Percentiles rank a stretch among this genome's conserved stretches.
Evolutionary conservation across 306 rosid genomes (phyloP).

Genomic region (Medicago arabica): DNA sequence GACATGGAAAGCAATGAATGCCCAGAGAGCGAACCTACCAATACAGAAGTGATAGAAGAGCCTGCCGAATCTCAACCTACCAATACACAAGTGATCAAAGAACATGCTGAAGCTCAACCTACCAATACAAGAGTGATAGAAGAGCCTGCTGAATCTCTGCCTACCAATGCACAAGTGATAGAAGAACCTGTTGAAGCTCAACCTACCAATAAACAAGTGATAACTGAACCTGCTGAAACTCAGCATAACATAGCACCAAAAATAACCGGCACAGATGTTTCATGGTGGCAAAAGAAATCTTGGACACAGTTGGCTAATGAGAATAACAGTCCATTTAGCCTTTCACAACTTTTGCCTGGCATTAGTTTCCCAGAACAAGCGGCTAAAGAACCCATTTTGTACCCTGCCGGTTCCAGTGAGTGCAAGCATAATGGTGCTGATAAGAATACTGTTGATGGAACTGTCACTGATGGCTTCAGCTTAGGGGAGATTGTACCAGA

Average conservation of each 20-base stretch:
- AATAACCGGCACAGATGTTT: conserved; percentile 65
- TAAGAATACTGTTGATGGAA: conserved; percentile 34
- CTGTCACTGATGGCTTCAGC: conserved; percentile 36
- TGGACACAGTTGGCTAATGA: conserved; percentile 79
- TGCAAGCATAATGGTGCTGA: conserved; percentile 35
- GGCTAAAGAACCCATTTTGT: conserved; percentile 27
- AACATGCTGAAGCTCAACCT: conserved; percentile 37
- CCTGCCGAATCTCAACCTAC: conserved; percentile 47
- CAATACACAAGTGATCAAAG: conserved; percentile 17
- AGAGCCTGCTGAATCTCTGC: conserved; percentile 44
- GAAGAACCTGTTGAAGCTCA: conserved; percentile 39
- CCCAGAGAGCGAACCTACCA: conserved; percentile 23
- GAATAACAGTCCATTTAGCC: conserved; percentile 62
- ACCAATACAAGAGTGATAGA: neutral
- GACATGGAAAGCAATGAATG: conserved; percentile 11
- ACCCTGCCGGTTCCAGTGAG: conserved; percentile 40
- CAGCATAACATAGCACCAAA: conserved; percentile 44
- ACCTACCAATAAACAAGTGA: conserved; percentile 13
- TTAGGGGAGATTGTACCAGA: conserved; percentile 29
- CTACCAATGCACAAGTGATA: conserved; percentile 34
- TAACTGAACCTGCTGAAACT: conserved; percentile 37
- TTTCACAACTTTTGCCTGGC: conserved; percentile 61
- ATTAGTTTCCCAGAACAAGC: conserved; percentile 48
- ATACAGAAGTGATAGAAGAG: conserved; percentile 15
- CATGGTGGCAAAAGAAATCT: conserved; percentile 75